Evolutionary conservation across 176 grass and related monocot genomes (phyloP), one percentile per base, ranked within the genome.

Genomic region (Musa acuminata): DNA sequence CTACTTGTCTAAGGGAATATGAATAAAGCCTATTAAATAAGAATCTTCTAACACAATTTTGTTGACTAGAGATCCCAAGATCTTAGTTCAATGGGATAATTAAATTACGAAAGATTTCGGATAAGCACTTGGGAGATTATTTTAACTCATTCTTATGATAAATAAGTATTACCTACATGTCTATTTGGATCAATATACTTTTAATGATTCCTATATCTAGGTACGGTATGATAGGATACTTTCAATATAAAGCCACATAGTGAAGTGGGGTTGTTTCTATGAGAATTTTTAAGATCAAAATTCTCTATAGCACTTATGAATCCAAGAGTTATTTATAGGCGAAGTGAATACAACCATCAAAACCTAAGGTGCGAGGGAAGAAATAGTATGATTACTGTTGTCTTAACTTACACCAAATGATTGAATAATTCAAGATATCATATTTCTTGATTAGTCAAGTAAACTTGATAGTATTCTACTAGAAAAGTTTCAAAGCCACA

Each of bases 161-260:
- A 8, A 51, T 0, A 11, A 72, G 0, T 53, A 7, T 2, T 72
- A 13, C 2, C 3, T 54, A 51, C 11, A 23, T 1, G 0, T 8
- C 0, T 25, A 2, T 22, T 54, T 55, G 0, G 71, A 25, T 72
- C 55, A 55, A 24, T 25, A 54, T 24, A 52, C 6, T 54, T 54
- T 72, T 72, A 72, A 54, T 72, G 21, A 26, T n/a, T 25, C 20
- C 7, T 16, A 72, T 72, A 72, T 24, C 51, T 9, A 72, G 16
- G 51, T 72, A 0, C 1, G 23, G 3, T 72, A 72, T 72, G 11
- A 1, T 7, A 72, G 11, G 20, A 55, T 27, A 55, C 51, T 55
- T 10, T 55, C 25, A 14, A 72, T 26, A 27, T 8, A 11, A 72
- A 2, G 20, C 23, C 71, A 72, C 21, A 9, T 55, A 27, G n/a